Conservation (phyloP, 169 alveolate species). For the Plasmodium gonderi region DNA sequence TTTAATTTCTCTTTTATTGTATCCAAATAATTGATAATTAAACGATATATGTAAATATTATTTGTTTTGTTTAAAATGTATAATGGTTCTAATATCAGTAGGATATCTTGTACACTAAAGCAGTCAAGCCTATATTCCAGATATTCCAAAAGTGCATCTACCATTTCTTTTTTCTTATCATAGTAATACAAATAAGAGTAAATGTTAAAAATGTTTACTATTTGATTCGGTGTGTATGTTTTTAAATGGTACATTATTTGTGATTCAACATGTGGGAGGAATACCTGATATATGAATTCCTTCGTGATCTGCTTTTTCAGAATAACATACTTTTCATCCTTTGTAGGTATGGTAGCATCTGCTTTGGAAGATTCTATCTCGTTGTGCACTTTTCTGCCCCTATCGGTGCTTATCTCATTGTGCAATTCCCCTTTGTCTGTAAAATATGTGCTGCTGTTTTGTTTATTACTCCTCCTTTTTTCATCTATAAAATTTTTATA, state of each 20-base stretch:
- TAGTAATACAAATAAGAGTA: slow-evolving; percentile 64
- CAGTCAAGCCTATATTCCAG: slow-evolving; percentile 57
- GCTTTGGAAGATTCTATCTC: neutral
- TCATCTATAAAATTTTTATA: slow-evolving; percentile 23
- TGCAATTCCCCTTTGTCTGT: neutral
- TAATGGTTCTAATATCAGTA: slow-evolving; percentile 46
- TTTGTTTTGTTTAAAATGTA: slow-evolving; percentile 32
- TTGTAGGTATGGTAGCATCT: neutral
- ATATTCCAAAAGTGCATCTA: slow-evolving; percentile 25
- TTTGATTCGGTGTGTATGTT: slow-evolving; percentile 72
- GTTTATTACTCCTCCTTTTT: neutral
- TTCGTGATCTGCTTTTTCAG: slow-evolving; percentile 67
- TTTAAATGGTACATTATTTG: slow-evolving; percentile 67
- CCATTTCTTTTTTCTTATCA: slow-evolving; percentile 65
- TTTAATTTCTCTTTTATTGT: slow-evolving; percentile 47
- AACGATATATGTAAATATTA: slow-evolving; percentile 51
- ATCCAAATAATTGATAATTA: slow-evolving; percentile 50
- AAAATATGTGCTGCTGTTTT: neutral
- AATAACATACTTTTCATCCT: slow-evolving; percentile 65
- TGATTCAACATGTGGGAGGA: slow-evolving; percentile 71
- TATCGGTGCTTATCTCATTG: neutral
- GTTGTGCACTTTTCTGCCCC: neutral
- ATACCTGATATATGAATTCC: slow-evolving; percentile 52
- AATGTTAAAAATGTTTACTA: slow-evolving; percentile 39
- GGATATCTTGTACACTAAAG: slow-evolving; percentile 54